Base-by-base conservation (phyloP, 495 filamentous ascomycete species). In the Poronia punctata region DNA sequence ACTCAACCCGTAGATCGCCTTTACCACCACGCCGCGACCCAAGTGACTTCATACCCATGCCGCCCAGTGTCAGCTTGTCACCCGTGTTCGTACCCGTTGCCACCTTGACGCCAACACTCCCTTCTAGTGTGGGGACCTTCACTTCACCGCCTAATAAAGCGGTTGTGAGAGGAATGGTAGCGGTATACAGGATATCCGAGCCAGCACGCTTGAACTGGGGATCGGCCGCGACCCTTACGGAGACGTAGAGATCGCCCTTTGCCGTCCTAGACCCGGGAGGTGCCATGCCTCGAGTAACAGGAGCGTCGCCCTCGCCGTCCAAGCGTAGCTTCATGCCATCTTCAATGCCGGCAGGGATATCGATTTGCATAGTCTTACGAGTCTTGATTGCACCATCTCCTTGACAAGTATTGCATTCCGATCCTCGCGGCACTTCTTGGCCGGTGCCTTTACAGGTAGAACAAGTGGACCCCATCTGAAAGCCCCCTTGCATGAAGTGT, bases 391-490 rank as follows among this genome's bases (percentile, higher is more conserved):
- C 86, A 26, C 92, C 93, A 38, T 82, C 74, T 18, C 92, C 92
- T 24, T 62, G 56, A 61, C 92, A 98, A 7, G 75, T 70, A 16
- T 71, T 65, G 62, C 92, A 98, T 55, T 89, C 83, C 8, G 76
- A 80, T 12, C 87, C 86, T 40, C 71, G 75, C 7, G 92, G 88
- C 31, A 83, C 76, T 7, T 70, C 61, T 40, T 78, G 57, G 20
- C 92, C 92, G 29, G 70, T 73, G 5, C 92, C 92, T 26, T 76
- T 77, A 57, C 92, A 98, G 35, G 77, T 57, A 9, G 76, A 70
- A 61, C 92, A 98, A 2, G 88, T 93, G 42, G 84, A 86, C 7
- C 83, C 84, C 77, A 98, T 87, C 65, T 96, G 90, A 68, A 98
- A 97, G 11, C 88, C 89, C 22, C 86, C 88, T 52, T 84, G 78